Conservation (phyloP, 2,329 filamentous ascomycete species). For the Diplodia scrobiculata region DNA sequence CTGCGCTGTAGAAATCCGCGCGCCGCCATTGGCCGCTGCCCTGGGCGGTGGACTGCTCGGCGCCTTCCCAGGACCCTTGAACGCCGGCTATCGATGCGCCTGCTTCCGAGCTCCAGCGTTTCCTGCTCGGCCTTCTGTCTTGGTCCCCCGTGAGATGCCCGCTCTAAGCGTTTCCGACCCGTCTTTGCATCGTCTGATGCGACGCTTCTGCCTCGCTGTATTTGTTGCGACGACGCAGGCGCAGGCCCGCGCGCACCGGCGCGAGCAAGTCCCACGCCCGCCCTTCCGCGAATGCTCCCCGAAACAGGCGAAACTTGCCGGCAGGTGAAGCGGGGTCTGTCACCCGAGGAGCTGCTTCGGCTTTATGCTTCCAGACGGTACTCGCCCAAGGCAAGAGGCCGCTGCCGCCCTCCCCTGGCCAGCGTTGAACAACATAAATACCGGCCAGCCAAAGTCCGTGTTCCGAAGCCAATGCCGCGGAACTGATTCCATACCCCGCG, state of each 20-base stretch:
- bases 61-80: conserved; percentile 5
- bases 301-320: conserved; percentile 24
- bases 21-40: conserved; percentile 14
- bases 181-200: not conserved
- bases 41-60: conserved; percentile 20
- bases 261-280: not conserved
- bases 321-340: conserved; percentile 20
- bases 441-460: not conserved
- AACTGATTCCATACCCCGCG: not conserved
- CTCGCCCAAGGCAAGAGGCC: conserved; percentile 9
- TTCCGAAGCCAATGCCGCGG: not conserved
- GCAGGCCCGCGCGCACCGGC: not conserved
- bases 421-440: not conserved
- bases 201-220: not conserved
- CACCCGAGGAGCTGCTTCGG: conserved; percentile 17
- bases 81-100: not conserved
- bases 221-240: not conserved
- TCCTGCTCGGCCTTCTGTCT: not conserved
- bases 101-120: not conserved
- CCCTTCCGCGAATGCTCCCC: conserved; percentile 3
- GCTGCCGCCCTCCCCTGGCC: no score
- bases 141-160: not conserved
- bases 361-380: conserved; percentile 9
- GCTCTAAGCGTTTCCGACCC: not conserved
- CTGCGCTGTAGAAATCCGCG: conserved; percentile 18